These are phyloP conservation scores for Chalciporus pseudorubinellus DNA, from an alignment of 768 basidiomycete genomes.

Conservation along the genomic window DNA sequence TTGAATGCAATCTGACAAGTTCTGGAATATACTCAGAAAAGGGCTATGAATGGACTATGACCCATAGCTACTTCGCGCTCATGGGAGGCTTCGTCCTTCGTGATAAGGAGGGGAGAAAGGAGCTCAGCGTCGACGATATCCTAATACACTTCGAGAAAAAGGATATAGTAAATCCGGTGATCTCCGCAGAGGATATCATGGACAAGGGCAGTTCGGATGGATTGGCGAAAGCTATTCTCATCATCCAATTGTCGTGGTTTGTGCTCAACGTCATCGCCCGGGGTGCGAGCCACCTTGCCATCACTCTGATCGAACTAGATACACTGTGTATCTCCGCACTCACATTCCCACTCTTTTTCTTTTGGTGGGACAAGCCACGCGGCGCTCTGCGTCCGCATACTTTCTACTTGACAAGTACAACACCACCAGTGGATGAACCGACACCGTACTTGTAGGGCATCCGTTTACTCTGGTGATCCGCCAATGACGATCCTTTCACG, in stretches of 20 bases:
- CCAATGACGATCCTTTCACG: too few relatives aligned
- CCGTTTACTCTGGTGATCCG: too few relatives aligned
- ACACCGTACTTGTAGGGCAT: too few relatives aligned
- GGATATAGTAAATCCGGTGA: neutral
- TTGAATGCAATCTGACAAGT: too few relatives aligned
- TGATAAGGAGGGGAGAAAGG: neutral
- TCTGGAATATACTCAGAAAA: neutral
- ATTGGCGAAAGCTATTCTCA: neutral
- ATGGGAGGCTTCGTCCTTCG: conserved; percentile 2
- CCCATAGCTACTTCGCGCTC: neutral
- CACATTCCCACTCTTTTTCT: neutral
- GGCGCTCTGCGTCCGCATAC: neutral
- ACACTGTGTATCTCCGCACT: neutral
- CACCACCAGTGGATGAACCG: too few relatives aligned
- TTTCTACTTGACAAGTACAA: neutral
- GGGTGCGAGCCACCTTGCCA: neutral
- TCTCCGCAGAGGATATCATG: neutral
- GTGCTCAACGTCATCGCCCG: neutral
- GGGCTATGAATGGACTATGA: conserved; percentile 2
- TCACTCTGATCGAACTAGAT: conserved; percentile 5
- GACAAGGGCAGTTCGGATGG: neutral
- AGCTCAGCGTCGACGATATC: neutral
- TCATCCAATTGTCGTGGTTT: neutral
- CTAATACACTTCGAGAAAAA: neutral
- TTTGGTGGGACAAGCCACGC: conserved; percentile 5